Evolutionary conservation across 805 yeast species (phyloP).

Genomic region (Myxozyma lipomycoides): DNA sequence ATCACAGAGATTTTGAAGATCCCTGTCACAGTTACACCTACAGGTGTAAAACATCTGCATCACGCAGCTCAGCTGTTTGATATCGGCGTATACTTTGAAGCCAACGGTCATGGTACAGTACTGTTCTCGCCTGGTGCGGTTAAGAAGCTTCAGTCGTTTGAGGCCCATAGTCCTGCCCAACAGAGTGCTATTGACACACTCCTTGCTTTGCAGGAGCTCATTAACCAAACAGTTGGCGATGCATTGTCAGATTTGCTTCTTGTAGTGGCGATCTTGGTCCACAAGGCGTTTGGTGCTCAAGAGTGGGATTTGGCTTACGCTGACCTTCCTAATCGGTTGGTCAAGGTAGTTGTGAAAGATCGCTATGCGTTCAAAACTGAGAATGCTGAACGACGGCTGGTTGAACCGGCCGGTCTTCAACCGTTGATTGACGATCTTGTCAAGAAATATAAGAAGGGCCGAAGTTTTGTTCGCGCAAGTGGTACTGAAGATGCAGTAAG

Average conservation of each 20-base stretch:
- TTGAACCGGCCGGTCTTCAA: conserved; percentile 77
- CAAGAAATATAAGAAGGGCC: conserved; percentile 51
- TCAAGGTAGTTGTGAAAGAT: conserved; percentile 79
- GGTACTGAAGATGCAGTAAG: conserved; percentile 98
- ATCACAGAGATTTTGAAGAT: conserved; percentile 56
- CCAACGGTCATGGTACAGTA: conserved; percentile 98
- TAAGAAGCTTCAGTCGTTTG: conserved; percentile 37
- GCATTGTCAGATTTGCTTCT: conserved; percentile 88
- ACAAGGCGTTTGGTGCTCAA: conserved; percentile 54
- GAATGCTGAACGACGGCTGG: conserved; percentile 81
- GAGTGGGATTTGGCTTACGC: conserved; percentile 74
- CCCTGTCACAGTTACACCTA: conserved; percentile 85
- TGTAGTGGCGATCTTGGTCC: conserved; percentile 60
- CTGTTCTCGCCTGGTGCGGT: conserved; percentile 60
- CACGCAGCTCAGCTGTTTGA: conserved; percentile 81
- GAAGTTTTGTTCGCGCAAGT: conserved; percentile 93
- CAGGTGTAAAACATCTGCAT: conserved; percentile 95
- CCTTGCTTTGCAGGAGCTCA: conserved; percentile 59
- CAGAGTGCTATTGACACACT: conserved; percentile 52
- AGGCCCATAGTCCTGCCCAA: conserved; percentile 45
- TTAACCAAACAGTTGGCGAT: conserved; percentile 98
- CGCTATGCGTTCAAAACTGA: conserved; percentile 76
- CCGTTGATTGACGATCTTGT: conserved; percentile 63
- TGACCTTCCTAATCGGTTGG: conserved; percentile 82
- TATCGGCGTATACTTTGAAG: conserved; percentile 93